Evolutionary conservation across 2,329 filamentous ascomycete species (phyloP).

Genomic region (Cordyceps javanica): DNA sequence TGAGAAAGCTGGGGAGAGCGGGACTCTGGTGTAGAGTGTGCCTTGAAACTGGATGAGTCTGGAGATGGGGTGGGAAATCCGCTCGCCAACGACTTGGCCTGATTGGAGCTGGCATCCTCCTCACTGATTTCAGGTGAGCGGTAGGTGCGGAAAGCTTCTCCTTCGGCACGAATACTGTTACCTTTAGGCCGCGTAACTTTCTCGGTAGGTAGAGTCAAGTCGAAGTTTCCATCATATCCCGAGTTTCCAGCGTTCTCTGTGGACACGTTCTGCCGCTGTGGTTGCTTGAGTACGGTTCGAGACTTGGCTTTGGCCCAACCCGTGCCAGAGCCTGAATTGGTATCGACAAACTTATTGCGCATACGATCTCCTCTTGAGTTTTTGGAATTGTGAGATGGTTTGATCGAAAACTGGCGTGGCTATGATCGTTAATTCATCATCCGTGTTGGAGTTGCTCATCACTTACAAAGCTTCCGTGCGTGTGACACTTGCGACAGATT

Average conservation of each 20-base stretch:
- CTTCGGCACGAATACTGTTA: neutral
- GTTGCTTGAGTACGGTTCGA: neutral
- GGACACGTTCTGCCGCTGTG: neutral
- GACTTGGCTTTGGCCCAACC: neutral
- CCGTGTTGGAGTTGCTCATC: too few species aligned
- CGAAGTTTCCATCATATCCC: neutral
- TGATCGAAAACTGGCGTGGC: neutral
- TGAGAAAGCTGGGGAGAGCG: neutral
- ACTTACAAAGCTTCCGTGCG: neutral
- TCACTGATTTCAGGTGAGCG: neutral
- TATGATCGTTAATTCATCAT: neutral
- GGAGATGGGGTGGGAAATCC: conserved; percentile 19
- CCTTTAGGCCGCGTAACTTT: neutral
- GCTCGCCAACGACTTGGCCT: neutral
- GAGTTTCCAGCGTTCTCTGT: neutral
- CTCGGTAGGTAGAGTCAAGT: neutral
- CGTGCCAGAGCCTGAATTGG: too few species aligned
- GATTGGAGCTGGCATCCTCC: neutral
- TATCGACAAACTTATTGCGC: neutral
- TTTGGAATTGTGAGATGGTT: neutral
- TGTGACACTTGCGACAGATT: conserved; percentile 6
- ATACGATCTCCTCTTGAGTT: neutral
- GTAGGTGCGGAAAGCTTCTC: neutral
- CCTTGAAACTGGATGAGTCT: conserved; percentile 9
- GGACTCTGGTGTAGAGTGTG: neutral